phyloP scores from a whole-genome alignment of 1,139 yeast species.

The Zygoascus meyerae region DNA sequence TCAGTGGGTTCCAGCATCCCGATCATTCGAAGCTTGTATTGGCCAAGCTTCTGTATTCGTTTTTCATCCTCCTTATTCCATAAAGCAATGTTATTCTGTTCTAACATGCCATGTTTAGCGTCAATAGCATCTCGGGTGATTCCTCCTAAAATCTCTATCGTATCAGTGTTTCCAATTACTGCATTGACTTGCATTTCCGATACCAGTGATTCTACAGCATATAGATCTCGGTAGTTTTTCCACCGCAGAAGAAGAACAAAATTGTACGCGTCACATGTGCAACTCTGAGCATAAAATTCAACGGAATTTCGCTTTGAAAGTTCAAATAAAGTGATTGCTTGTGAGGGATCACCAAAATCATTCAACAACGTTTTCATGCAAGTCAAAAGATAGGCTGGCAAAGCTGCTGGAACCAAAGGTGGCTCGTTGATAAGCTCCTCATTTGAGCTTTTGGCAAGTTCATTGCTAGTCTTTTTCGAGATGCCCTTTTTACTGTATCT shows the following conservation, averaged over 20 bases:
- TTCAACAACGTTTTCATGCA: slow-evolving; percentile 28
- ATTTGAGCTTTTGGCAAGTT: background rate
- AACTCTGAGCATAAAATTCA: slow-evolving; percentile 37
- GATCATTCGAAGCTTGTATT: slow-evolving; percentile 27
- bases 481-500: slow-evolving; percentile 9
- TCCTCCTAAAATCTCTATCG: slow-evolving; percentile 30
- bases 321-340: slow-evolving; percentile 39
- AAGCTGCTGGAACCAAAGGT: slow-evolving; percentile 16
- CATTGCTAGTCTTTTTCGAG: background rate
- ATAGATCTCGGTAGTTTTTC: slow-evolving; percentile 38
- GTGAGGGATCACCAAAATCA: slow-evolving; percentile 34
- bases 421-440: slow-evolving; percentile 14
- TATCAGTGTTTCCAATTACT: slow-evolving; percentile 36
- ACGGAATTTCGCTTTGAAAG: slow-evolving; percentile 33
- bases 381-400: slow-evolving; percentile 19
- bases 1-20: slow-evolving; percentile 9
- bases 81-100: slow-evolving; percentile 24
- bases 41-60: slow-evolving; percentile 28
- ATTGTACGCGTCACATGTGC: slow-evolving; percentile 40
- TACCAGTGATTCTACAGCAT: slow-evolving; percentile 32
- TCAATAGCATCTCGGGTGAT: slow-evolving; percentile 27
- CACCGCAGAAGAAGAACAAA: slow-evolving; percentile 36
- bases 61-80: slow-evolving; percentile 35
- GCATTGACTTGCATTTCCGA: slow-evolving; percentile 42
- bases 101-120: slow-evolving; percentile 22